Percentiles rank a stretch among this genome's conserved stretches.
Evolutionary conservation across 1,139 yeast species (phyloP).

Genomic region (Entelexis sorbosivorans): DNA sequence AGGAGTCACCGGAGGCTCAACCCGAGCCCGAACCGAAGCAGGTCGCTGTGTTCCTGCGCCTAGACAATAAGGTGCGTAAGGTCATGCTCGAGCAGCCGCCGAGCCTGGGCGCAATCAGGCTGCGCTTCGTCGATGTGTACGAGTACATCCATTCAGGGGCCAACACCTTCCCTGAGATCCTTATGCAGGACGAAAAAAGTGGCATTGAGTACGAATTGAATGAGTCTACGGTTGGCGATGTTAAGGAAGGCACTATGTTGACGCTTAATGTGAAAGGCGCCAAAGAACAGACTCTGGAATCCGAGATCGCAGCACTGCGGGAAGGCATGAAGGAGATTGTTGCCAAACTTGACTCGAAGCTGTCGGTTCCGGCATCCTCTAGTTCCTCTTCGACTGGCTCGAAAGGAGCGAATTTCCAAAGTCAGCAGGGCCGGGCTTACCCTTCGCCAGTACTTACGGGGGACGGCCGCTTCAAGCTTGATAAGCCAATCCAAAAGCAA

Average conservation of each 20-base stretch:
- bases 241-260: conserved; percentile 50
- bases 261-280: conserved; percentile 40
- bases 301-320: conserved; percentile 30
- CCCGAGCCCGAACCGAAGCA: conserved; percentile 10
- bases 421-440: conserved; percentile 3
- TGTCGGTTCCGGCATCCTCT: not conserved
- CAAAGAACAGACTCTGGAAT: conserved; percentile 27
- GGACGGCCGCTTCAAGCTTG: conserved; percentile 17
- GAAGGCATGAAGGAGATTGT: conserved; percentile 21
- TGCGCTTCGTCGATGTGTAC: conserved; percentile 75
- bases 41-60: conserved; percentile 41
- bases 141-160: conserved; percentile 61
- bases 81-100: conserved; percentile 36
- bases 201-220: conserved; percentile 72
- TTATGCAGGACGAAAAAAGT: conserved; percentile 51
- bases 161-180: conserved; percentile 67
- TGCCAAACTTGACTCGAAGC: not conserved
- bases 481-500: conserved; percentile 9
- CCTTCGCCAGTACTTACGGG: conserved; percentile 18
- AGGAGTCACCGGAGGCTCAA: conserved; percentile 6
- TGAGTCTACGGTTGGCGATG: conserved; percentile 49
- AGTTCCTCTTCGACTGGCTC: not conserved
- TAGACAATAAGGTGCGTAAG: conserved; percentile 55
- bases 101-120: conserved; percentile 49
- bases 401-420: not conserved